Base-by-base conservation (phyloP, 192 early-diverging fungal species). In the Neocallimastix lanati region DNA sequence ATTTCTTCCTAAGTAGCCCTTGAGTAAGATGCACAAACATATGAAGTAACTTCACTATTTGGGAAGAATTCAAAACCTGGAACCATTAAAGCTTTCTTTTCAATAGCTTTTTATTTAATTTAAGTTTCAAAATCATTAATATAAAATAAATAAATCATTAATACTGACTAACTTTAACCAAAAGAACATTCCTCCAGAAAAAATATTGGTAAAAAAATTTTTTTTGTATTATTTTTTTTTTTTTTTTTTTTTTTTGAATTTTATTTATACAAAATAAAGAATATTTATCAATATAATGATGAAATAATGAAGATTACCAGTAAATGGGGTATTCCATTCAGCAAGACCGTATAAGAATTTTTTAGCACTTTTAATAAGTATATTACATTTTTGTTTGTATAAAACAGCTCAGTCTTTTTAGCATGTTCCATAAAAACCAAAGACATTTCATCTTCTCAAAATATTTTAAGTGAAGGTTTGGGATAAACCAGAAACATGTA, bases 171-270 rank as follows among this genome's bases (percentile, higher is more conserved):
- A 79, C 0, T 88, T 85, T 79, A 94, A 83, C 96, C 96, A 98
- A 76, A 96, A 83, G 85, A 98, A 98, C 95, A 96, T 96, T 35
- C 95, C 93, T n/a, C 90, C 88, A 33, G 3, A 33, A 33, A 6
- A 33, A 33, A 33, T 11, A 33, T 33, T n/a, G n/a, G n/a, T n/a
- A n/a, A n/a, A n/a, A n/a, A n/a, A n/a, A 18, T 87, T 79, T 0
- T 92, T 92, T 3, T 89, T 84, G 0, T 83, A 81, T 83, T 89
- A 93, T 28, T 89, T 35, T 35, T 35, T 25, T 87, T 78, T 0
- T 92, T 92, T 3, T 89, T 84, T 0, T 83, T 81, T 83, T 89
- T 92, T 29, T 89, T 29, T 29, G 12, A 15, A 29, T 40, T 13
- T 77, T 30, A 79, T 7, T n/a, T n/a, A n/a, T n/a, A n/a, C n/a